Base-by-base conservation (phyloP, 2,329 filamentous ascomycete genomes). In the Colletotrichum tofieldiae region DNA sequence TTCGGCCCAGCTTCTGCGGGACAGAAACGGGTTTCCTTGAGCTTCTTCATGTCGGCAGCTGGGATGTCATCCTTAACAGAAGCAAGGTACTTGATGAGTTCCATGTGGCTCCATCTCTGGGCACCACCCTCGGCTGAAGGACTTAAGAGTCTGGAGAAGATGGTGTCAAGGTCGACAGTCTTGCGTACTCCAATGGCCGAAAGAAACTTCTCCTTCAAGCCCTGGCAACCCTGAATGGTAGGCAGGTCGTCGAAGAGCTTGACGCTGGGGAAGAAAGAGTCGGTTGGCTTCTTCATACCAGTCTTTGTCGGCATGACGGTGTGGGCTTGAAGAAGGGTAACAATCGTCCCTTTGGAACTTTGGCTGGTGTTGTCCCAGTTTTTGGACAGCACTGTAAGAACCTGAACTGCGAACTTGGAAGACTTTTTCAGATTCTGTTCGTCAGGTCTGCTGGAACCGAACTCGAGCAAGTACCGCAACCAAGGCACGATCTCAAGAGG, bases 191-290 rank as follows among this genome's bases (percentile, higher is more conserved):
- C 96, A 41, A 99, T 86, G 2, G 93, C 90, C 3, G 89, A 84
- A 54, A 99, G 83, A 73, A 99, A 94, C 80, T 97, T 98, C 56
- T 98, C 96, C 79, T 98, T 98, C 16, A 98, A 89, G 41, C 91
- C 90, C 51, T 92, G 91, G 54, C 95, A 91, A 16, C 90, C 91
- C 75, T 92, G 90, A 1, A 98, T 91, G 16, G 93, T 92, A 0
- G 96, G 95, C 20, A 99, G 86, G 79, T 99, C 96, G 73, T 98
- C 95, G 78, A 99, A 99, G 0, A 99, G 86, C 80, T 94, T 96
- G 47, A 99, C 96, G n/a, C 91, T 93, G 2, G 94, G 91, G 78
- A 99, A 98, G 81, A 98, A 99, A 0, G 96, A 92, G 75, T 98
- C 95, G 3, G 86, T 84, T 5, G 96, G 96, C 76, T 90, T 93